These are phyloP conservation scores for Crithidia thermophila DNA, from an alignment of 208 protist genomes.

Conservation along the genomic window DNA sequence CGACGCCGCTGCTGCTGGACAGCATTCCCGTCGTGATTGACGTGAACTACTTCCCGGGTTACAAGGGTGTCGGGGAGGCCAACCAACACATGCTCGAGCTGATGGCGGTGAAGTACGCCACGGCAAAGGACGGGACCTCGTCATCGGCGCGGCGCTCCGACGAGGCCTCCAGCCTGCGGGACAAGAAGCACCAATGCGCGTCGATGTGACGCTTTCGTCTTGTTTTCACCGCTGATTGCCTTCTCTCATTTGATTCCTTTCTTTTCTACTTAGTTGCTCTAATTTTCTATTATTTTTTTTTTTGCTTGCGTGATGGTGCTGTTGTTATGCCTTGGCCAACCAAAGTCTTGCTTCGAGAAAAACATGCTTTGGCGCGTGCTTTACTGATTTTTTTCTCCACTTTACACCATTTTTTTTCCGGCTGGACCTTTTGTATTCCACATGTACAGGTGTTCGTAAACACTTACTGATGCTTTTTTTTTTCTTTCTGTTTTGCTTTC, in stretches of 20 bases:
- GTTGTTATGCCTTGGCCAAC: no score
- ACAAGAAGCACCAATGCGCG: conserved; percentile 11
- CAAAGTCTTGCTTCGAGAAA: no score
- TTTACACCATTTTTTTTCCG: no score
- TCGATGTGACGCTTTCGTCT: not conserved
- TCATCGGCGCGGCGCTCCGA: not conserved
- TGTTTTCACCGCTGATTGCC: not conserved
- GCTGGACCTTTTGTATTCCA: no score
- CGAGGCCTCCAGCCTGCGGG: not conserved
- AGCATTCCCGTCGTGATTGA: conserved; percentile 74
- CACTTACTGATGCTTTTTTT: no score
- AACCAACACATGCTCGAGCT: conserved; percentile 54
- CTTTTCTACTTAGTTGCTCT: no score
- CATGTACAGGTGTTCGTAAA: no score
- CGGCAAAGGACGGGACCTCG: not conserved
- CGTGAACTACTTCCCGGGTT: conserved; percentile 90
- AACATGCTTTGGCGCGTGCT: no score
- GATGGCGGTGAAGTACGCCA: conserved; percentile 19
- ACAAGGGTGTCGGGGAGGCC: conserved; percentile 53
- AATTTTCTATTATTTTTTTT: no score
- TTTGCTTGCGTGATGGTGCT: no score
- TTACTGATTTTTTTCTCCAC: no score
- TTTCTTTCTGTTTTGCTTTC: no score
- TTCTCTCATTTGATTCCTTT: not conserved
- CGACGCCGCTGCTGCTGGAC: conserved; percentile 54